A percentile compares a stretch with the other conserved stretches of the same genome.
Evolutionary conservation across 176 grass and related monocot genomes (phyloP).

Genomic region (Chloris gayana): DNA sequence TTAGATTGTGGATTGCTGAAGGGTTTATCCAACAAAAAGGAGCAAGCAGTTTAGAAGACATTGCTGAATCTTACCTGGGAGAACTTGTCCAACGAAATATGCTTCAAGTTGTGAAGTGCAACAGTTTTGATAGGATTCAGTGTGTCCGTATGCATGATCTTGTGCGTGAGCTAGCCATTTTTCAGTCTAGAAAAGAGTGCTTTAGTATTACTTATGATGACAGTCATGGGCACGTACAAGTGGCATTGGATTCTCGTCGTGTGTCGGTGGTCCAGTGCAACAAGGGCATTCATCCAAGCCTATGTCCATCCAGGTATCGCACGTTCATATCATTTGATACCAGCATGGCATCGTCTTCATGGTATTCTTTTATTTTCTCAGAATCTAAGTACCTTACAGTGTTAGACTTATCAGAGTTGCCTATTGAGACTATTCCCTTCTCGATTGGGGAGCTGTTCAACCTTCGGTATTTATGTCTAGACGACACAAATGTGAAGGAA

Average conservation of each 20-base stretch:
- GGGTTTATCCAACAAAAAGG: slow-evolving; percentile 53
- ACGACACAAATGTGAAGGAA: slow-evolving; percentile 36
- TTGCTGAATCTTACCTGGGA: slow-evolving; percentile 47
- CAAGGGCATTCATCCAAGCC: not conserved
- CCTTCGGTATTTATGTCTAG: slow-evolving; percentile 47
- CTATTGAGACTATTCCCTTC: slow-evolving; percentile 30
- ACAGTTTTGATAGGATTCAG: slow-evolving; percentile 37
- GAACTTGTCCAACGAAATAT: slow-evolving; percentile 46
- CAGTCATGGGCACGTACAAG: not conserved
- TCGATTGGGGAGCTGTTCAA: slow-evolving; percentile 54
- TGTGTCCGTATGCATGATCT: slow-evolving; percentile 54
- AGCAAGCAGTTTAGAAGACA: slow-evolving; percentile 49
- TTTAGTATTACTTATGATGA: slow-evolving; percentile 31
- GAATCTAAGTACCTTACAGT: slow-evolving; percentile 45
- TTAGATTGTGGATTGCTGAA: slow-evolving; percentile 59
- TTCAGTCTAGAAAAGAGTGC: slow-evolving; percentile 16
- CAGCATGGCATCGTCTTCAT: not conserved
- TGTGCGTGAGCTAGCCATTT: slow-evolving; percentile 52
- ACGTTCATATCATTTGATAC: slow-evolving; percentile 48
- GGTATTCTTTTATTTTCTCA: slow-evolving; percentile 1
- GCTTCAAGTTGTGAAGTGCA: slow-evolving; percentile 44
- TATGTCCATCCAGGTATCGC: slow-evolving; percentile 22
- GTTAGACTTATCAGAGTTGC: slow-evolving; percentile 34
- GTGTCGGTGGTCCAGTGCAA: slow-evolving; percentile 27
- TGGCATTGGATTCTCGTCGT: not conserved